phyloP scores from a whole-genome alignment of 371 early-diverging fungal species.

The Smittium culicis region DNA sequence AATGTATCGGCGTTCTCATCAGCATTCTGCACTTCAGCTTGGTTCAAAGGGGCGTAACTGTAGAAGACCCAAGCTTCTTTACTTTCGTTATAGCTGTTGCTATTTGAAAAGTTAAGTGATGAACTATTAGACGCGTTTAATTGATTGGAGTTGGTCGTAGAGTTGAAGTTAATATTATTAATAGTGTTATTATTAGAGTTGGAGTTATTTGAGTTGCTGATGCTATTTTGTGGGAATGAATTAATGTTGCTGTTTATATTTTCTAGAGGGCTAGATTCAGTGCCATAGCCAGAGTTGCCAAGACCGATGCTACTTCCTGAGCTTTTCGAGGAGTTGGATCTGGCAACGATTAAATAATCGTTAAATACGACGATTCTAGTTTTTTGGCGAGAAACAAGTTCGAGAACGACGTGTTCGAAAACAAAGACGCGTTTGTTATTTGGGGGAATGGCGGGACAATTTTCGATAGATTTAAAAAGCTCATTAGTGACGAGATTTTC shows the following conservation, averaged over 20 bases:
- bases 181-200: background rate
- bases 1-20: constrained; percentile 28
- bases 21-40: constrained; percentile 30
- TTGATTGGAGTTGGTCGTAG: background rate
- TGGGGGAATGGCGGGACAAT: constrained; percentile 24
- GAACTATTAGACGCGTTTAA: background rate
- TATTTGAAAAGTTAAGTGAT: constrained; percentile 7
- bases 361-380: constrained; percentile 26
- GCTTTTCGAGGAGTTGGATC: constrained; percentile 13
- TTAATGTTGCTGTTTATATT: no score
- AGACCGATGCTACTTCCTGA: background rate
- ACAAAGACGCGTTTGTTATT: constrained; percentile 18
- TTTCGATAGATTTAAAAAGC: constrained; percentile 19
- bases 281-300: background rate
- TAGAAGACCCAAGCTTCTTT: constrained; percentile 26
- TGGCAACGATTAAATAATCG: constrained; percentile 27
- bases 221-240: no score
- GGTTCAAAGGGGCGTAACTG: constrained; percentile 25
- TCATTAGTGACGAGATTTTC: constrained; percentile 27
- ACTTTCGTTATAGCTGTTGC: no score
- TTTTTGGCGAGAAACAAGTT: constrained; percentile 26
- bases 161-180: no score
- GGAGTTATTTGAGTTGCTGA: background rate
- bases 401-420: constrained; percentile 22
- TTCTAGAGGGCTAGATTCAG: background rate